phyloP scores from a whole-genome alignment of 805 yeast species.

The Metschnikowia proteae region DNA sequence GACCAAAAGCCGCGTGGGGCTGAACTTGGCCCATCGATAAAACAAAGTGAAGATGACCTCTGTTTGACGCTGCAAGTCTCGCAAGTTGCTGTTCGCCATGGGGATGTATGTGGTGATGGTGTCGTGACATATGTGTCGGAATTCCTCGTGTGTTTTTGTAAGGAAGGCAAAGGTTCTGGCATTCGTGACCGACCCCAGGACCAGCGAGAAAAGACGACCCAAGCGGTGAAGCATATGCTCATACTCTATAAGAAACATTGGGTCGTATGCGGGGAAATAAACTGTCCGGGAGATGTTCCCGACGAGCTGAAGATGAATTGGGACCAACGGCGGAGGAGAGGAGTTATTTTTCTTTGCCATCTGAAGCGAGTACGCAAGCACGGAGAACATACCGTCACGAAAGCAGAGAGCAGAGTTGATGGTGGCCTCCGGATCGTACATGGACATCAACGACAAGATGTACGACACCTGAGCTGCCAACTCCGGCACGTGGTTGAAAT shows the following conservation, averaged over 20 bases:
- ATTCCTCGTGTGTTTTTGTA: constrained; percentile 21
- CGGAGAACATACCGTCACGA: constrained; percentile 38
- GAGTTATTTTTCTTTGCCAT: constrained; percentile 10
- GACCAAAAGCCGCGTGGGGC: constrained; percentile 29
- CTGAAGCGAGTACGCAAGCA: constrained; percentile 27
- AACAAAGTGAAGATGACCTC: constrained; percentile 33
- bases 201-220: constrained; percentile 14
- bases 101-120: constrained; percentile 29
- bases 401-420: constrained; percentile 34
- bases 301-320: constrained; percentile 33
- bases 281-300: constrained; percentile 32
- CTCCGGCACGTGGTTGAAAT: constrained; percentile 27
- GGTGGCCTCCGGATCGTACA: constrained; percentile 43
- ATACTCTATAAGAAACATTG: constrained; percentile 30
- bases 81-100: constrained; percentile 20
- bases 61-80: constrained; percentile 29
- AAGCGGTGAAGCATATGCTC: constrained; percentile 23
- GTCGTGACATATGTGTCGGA: constrained; percentile 23
- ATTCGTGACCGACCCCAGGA: constrained; percentile 5
- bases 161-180: constrained; percentile 16
- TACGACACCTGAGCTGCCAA: constrained; percentile 34
- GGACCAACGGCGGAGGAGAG: constrained; percentile 20
- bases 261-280: constrained; percentile 35
- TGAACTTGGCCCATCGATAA: constrained; percentile 32
- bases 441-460: constrained; percentile 37